These are phyloP conservation scores for Styphnolobium japonicum DNA, from an alignment of 306 rosid genomes.

Conservation along the genomic window DNA sequence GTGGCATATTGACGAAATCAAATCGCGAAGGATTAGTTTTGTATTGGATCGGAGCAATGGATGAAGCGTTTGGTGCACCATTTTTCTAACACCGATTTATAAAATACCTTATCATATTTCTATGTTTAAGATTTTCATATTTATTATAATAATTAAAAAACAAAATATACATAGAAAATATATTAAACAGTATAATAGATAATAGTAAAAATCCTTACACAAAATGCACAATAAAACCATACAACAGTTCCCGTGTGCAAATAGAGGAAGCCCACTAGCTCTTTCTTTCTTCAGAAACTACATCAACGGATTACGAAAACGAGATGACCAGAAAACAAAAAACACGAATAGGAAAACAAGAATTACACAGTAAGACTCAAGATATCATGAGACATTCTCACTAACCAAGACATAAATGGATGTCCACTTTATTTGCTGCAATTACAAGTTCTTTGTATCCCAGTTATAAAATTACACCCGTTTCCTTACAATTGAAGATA, in stretches of 20 bases:
- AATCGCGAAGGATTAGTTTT: not conserved
- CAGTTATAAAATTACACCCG: constrained; percentile 28
- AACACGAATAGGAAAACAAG: not conserved
- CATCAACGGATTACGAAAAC: not conserved
- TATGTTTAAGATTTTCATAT: too few relatives aligned
- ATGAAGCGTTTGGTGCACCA: not conserved
- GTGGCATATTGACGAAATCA: constrained; percentile 11
- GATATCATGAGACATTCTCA: not conserved
- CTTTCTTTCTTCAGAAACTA: too few relatives aligned
- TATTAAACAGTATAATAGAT: too few relatives aligned
- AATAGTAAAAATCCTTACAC: too few relatives aligned
- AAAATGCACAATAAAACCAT: too few relatives aligned
- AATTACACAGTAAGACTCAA: not conserved
- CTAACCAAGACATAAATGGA: constrained; percentile 25
- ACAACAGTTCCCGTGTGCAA: too few relatives aligned
- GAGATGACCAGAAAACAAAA: not conserved
- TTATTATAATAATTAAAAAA: too few relatives aligned
- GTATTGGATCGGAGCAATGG: not conserved
- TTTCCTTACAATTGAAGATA: constrained; percentile 33
- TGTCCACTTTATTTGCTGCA: constrained; percentile 28
- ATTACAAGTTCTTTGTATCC: constrained; percentile 33
- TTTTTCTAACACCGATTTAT: not conserved
- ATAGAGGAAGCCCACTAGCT: too few relatives aligned
- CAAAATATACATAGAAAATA: too few relatives aligned
- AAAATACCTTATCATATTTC: too few relatives aligned